A percentile compares a stretch with the other conserved stretches of the same genome.
Conservation (phyloP, 306 rosid species). For the Casuarina cunninghamiana region DNA sequence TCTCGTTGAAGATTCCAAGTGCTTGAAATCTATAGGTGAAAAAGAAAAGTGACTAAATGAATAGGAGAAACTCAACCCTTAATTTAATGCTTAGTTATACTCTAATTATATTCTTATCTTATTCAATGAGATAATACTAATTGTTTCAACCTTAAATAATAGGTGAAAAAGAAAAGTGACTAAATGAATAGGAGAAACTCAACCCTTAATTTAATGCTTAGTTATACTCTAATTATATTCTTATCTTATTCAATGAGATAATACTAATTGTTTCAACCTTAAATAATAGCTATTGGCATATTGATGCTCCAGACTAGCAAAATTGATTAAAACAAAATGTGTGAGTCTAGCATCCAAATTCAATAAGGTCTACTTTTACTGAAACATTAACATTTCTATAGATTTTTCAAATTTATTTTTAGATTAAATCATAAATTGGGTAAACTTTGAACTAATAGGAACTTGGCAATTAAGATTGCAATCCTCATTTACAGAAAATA, state of each 20-base stretch:
- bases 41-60: neutral
- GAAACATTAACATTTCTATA: no score
- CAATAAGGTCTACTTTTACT: no score
- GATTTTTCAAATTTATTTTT: no score
- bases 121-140: no score
- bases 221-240: neutral
- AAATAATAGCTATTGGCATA: neutral
- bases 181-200: neutral
- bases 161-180: neutral
- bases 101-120: neutral
- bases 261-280: neutral
- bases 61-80: neutral
- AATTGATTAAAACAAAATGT: no score
- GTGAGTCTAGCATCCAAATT: no score
- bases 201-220: neutral
- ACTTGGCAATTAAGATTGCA: no score
- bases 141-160: constrained; percentile 9
- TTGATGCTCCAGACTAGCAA: no score
- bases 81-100: neutral
- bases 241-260: neutral
- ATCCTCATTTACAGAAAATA: no score
- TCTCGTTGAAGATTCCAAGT: neutral
- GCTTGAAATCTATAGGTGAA: neutral
- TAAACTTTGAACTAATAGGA: no score
- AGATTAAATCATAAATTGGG: no score